A percentile compares a stretch with the other conserved stretches of the same genome.
Conservation (phyloP, 495 filamentous ascomycete species). For the Lophiotrema nucula region DNA sequence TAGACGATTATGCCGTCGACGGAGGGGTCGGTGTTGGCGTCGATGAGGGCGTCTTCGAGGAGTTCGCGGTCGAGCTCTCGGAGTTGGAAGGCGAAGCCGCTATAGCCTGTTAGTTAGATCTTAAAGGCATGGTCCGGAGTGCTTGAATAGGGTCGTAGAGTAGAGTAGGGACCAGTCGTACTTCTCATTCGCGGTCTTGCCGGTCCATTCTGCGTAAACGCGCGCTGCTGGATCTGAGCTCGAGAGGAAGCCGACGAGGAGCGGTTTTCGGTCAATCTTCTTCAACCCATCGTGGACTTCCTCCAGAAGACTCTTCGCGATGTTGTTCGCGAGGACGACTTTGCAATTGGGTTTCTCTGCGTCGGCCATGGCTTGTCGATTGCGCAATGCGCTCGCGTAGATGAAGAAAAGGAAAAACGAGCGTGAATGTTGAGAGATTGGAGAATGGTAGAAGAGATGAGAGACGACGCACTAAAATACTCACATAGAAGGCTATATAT, state of each 20-base stretch:
- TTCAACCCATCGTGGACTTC: slow-evolving; percentile 74
- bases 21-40: slow-evolving; percentile 71
- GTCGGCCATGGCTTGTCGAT: slow-evolving; percentile 32
- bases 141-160: too few relatives aligned
- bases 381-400: background rate
- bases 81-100: slow-evolving; percentile 85
- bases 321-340: slow-evolving; percentile 79
- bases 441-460: too few relatives aligned
- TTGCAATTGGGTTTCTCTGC: slow-evolving; percentile 71
- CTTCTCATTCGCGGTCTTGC: slow-evolving; percentile 93
- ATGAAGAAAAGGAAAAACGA: slow-evolving; percentile 1
- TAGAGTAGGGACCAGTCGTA: slow-evolving; percentile 51
- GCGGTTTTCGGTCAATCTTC: slow-evolving; percentile 66
- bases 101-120: slow-evolving; percentile 39
- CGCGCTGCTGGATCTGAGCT: slow-evolving; percentile 86
- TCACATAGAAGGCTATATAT: too few relatives aligned
- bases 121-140: background rate
- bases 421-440: background rate
- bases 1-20: slow-evolving; percentile 97
- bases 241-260: slow-evolving; percentile 86
- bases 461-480: too few relatives aligned
- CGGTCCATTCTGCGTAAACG: slow-evolving; percentile 96
- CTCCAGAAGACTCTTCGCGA: slow-evolving; percentile 73
- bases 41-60: slow-evolving; percentile 80
- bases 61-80: slow-evolving; percentile 78